Conservation (phyloP, 1,284 basidiomycete species). For the Xerocomus minutiporus region DNA sequence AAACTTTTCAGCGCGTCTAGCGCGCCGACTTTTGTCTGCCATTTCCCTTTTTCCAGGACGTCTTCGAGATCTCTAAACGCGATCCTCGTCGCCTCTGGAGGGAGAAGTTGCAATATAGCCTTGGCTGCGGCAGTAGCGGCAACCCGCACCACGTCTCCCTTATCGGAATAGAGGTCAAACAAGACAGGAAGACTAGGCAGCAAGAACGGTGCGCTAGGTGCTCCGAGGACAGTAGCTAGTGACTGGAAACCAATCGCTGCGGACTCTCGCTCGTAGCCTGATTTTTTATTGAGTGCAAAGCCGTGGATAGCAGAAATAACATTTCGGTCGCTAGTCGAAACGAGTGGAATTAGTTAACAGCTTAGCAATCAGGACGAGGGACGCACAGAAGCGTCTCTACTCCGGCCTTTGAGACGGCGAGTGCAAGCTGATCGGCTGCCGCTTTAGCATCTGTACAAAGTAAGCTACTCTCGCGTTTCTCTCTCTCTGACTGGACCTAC, state of each 20-base stretch:
- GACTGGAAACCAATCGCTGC: constrained; percentile 84
- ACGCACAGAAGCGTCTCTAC: constrained; percentile 60
- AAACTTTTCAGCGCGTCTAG: constrained; percentile 81
- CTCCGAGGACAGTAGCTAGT: constrained; percentile 66
- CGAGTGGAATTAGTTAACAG: constrained; percentile 6
- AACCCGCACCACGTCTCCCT: constrained; percentile 85
- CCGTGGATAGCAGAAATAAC: constrained; percentile 62
- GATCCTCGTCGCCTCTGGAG: constrained; percentile 77
- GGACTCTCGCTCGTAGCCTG: constrained; percentile 89
- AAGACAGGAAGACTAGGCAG: constrained; percentile 75
- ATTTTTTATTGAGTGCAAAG: constrained; percentile 87
- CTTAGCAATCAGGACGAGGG: constrained; percentile 9
- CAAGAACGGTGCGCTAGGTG: constrained; percentile 78
- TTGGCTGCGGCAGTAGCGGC: constrained; percentile 85
- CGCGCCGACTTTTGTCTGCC: constrained; percentile 93
- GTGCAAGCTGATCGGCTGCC: constrained; percentile 71
- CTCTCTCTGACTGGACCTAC: constrained; percentile 35
- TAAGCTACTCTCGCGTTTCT: constrained; percentile 5
- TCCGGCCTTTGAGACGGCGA: constrained; percentile 63
- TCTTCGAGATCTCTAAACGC: constrained; percentile 72
- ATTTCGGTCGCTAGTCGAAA: constrained; percentile 48
- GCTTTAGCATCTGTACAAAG: constrained; percentile 64
- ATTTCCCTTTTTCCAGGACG: constrained; percentile 83
- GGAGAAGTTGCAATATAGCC: constrained; percentile 78
- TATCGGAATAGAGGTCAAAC: constrained; percentile 90